Evolutionary conservation across 805 yeast species (phyloP), one percentile per base, ranked within the genome.

Genomic region (Henningerozyma blattae): DNA sequence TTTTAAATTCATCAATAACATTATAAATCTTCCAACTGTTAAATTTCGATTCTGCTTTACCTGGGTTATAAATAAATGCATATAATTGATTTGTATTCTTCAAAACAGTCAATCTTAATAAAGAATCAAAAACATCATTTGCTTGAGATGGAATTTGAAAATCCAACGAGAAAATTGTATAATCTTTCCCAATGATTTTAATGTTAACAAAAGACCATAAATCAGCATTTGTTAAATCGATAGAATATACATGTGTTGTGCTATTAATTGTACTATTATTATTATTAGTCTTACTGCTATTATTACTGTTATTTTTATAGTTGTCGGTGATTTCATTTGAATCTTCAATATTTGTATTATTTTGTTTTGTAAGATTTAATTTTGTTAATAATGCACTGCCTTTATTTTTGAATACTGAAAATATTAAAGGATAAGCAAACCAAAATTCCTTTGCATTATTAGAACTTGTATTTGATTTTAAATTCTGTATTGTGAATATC

Each of bases 371-470:
- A 26, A 34, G 31, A 34, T 38, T 43, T 15, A 35, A 36, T 29
- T 46, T 52, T 18, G 56, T 45, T 9, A 50, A 34, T 15, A 54
- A 54, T 47, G 42, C 75, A 61, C 34, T 79, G 54, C 41, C 87
- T 75, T 41, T 70, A 55, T 40, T 70, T 61, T 52, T 72, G 44
- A 69, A 70, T 1, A 79, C 73, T 31, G 64, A 65, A 31, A 73
- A 77, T 22, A 87, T 75, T 41, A 86, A 72, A 1, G 96, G 95
- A 55, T 85, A 89, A 38, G 94, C 80, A 20, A 85, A 68, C 98
- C 97, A 91, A 20, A 84, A 71, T 54, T 91, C 97, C 37, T 75
- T 62, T 7, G 45, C 22, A 20, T 20, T 20, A 20, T 20, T 7
- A n/a, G 24, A 20, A 20, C 12, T 8, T 20, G 24, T 12, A 20